Base-by-base conservation (phyloP, 139 green algal genomes). In the Yamagishiella unicocca region DNA sequence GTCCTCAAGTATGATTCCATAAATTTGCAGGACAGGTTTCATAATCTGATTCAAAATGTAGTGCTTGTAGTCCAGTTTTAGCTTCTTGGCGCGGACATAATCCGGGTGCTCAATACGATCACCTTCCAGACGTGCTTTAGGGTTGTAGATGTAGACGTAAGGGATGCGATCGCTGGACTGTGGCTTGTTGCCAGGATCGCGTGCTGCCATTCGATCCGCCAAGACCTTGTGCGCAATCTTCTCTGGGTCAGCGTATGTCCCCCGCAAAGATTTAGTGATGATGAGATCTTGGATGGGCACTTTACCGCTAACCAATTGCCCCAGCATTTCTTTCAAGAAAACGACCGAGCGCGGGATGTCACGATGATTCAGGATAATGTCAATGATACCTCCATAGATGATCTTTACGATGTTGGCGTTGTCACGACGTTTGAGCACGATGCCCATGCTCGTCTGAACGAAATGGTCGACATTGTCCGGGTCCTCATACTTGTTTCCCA, bases 21-120 rank as follows among this genome's bases (percentile, higher is more conserved):
- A 83, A 1, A 90, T 19, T 74, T 90, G 86, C 24, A 64, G 1
- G 19, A 87, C 37, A 2, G 86, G 86, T 31, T 85, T 87, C 67
- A 90, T 87, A 53, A 90, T 78, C 50, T 90, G 86, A 40, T 87
- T 77, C 1, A 33, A 68, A 25, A 90, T 83, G 86, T 90, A 90
- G 38, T 78, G 83, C 17, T 77, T 4, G 61, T 62, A 82, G 53
- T 90, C 86, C 19, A 37, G 37, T 5, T 31, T 27, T 4, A 90
- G 54, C 0, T 25, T 9, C 12, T 70, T 42, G 0, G 37, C 37
- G 0, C 25, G 33, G 31, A 90, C 33, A 72, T 86, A 85, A 24
- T 70, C 67, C 8, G 68, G 67, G 17, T 37, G 19, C 78, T 90
- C 86, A 25, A 90, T 85, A 6, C 78, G 67, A 19, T 90, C 78